Base-by-base conservation (phyloP, 2,329 filamentous ascomycete genomes). In the Fusarium sp. region DNA sequence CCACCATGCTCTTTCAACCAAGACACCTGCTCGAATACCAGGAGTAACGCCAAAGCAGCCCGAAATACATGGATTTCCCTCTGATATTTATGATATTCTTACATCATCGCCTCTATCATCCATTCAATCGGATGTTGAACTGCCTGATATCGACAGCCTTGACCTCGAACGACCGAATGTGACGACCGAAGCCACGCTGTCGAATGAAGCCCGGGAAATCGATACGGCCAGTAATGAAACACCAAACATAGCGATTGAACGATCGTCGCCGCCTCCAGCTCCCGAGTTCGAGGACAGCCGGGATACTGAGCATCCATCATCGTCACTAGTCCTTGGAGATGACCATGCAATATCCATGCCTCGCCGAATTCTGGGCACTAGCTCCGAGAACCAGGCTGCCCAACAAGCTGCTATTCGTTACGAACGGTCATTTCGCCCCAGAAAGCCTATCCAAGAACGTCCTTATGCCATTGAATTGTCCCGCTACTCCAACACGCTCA, bases 391-490 rank as follows among this genome's bases (percentile, higher is more conserved):
- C 65, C 75, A 74, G 28, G 73, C 74, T 44, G 76, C 74, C 24
- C 70, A 67, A 38, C 79, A 79, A 61, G 69, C 75, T 18, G 76
- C 80, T 11, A 75, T 83, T 35, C 81, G 80, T 18, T 80, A 83
- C 51, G 83, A 85, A 69, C 85, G 88, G 39, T 89, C 86, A 8
- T 80, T 91, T n/a, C 85, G 89, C 12, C 88, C 88, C 3, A 85
- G 89, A 26, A 91, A 90, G 69, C 88, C 88, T 3, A 90, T 90
- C 12, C 89, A 91, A 76, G 84, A 90, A 75, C 88, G 90, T 50
- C 89, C 89, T 8, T 91, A 90, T 70, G 80, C 87, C 11, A 81
- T 90, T 8, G 89, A 91, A 70, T 87, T 85, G 75, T 88, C 85
- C 1, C 85, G 86, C 35, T 90, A 90, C 77, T 86, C 85, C 62